Evolutionary conservation across 2,329 filamentous ascomycete species (phyloP).

Genomic region (Aspergillus nomiae): DNA sequence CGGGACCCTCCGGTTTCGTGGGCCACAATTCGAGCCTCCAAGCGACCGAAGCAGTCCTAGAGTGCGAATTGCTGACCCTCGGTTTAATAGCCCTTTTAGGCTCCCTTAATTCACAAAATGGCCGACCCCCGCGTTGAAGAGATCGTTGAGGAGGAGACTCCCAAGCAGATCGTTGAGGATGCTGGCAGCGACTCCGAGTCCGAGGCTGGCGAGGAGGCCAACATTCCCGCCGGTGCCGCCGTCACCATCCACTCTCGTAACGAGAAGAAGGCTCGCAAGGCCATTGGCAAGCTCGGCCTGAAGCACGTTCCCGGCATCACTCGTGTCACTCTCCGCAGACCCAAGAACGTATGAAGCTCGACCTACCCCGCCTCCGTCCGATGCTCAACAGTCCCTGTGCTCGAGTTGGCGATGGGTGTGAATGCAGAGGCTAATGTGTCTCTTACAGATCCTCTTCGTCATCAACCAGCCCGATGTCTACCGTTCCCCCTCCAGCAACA

Average conservation of each 20-base stretch:
- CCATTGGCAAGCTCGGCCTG: slow-evolving; percentile 96
- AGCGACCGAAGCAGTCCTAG: slow-evolving; percentile 15
- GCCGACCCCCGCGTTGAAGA: slow-evolving; percentile 98
- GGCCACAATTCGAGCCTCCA: slow-evolving; percentile 19
- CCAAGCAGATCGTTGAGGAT: slow-evolving; percentile 81
- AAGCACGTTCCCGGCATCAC: slow-evolving; percentile 97
- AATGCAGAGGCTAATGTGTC: slow-evolving; percentile 22
- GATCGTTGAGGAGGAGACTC: slow-evolving; percentile 82
- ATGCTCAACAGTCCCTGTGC: slow-evolving; percentile 6
- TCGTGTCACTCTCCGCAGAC: slow-evolving; percentile 93
- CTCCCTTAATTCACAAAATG: slow-evolving; percentile 62
- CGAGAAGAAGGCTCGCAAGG: slow-evolving; percentile 99
- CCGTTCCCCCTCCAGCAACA: slow-evolving; percentile 99
- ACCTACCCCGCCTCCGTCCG: slow-evolving; percentile 18
- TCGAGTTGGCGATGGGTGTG: not conserved
- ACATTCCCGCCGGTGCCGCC: slow-evolving; percentile 79
- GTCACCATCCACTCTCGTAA: slow-evolving; percentile 96
- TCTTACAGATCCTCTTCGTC: slow-evolving; percentile 87
- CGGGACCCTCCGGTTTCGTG: slow-evolving; percentile 22
- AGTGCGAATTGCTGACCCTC: slow-evolving; percentile 23
- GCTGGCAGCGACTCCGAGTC: slow-evolving; percentile 56
- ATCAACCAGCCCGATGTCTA: slow-evolving; percentile 99
- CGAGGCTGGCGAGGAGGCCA: slow-evolving; percentile 58
- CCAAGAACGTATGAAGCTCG: slow-evolving; percentile 82
- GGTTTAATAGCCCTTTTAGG: slow-evolving; percentile 21